phyloP scores from a whole-genome alignment of 1,139 yeast genomes.

The Yamadazyma mexicana region DNA sequence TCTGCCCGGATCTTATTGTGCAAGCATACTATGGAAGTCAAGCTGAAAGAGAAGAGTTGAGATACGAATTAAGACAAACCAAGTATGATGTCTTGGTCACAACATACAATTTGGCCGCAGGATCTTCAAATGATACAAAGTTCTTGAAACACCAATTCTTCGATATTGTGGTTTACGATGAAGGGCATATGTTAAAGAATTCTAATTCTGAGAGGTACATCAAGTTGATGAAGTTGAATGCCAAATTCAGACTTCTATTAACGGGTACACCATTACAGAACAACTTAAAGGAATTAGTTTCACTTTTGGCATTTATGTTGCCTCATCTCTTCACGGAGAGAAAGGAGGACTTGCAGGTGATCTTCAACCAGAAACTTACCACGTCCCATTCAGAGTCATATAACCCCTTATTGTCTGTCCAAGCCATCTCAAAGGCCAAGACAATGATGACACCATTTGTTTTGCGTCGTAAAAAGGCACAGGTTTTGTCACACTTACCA shows the following conservation, averaged over 20 bases:
- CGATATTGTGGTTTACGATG: slow-evolving; percentile 91
- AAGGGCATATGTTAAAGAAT: slow-evolving; percentile 95
- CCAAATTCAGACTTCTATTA: slow-evolving; percentile 75
- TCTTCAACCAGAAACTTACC: slow-evolving; percentile 81
- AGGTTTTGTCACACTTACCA: slow-evolving; percentile 87
- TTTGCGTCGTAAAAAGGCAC: slow-evolving; percentile 85
- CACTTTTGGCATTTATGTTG: slow-evolving; percentile 84
- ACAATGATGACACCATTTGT: slow-evolving; percentile 99
- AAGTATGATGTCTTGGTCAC: slow-evolving; percentile 91
- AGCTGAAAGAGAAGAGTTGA: slow-evolving; percentile 77
- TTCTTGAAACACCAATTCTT: slow-evolving; percentile 74
- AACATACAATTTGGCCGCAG: slow-evolving; percentile 89
- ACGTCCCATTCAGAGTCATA: slow-evolving; percentile 53
- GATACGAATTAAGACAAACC: slow-evolving; percentile 62
- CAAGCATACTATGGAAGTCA: slow-evolving; percentile 94
- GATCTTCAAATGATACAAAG: slow-evolving; percentile 76
- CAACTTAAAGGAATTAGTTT: slow-evolving; percentile 84
- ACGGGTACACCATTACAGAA: slow-evolving; percentile 98
- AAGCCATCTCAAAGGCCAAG: slow-evolving; percentile 89
- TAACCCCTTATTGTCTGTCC: slow-evolving; percentile 83
- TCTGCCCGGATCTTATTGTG: slow-evolving; percentile 77
- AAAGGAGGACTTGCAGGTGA: slow-evolving; percentile 76
- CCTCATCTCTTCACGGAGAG: slow-evolving; percentile 81
- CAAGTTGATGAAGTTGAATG: slow-evolving; percentile 80
- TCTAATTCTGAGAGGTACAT: slow-evolving; percentile 83